Conservation (phyloP, 768 basidiomycete genomes). For the Collybiopsis confluens region DNA sequence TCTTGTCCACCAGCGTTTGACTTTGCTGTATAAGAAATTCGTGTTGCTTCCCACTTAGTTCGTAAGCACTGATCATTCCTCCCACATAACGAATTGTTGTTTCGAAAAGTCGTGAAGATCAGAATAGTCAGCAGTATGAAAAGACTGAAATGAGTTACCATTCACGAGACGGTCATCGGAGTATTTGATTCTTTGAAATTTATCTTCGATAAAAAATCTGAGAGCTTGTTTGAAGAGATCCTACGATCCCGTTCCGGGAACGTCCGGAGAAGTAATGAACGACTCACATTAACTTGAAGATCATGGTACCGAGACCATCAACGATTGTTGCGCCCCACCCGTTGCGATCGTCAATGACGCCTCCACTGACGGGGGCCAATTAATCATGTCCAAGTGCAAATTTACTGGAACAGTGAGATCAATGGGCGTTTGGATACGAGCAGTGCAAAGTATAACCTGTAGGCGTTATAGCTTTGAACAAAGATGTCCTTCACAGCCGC, state of each 20-base stretch:
- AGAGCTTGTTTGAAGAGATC: slow-evolving; percentile 42
- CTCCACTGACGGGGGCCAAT: slow-evolving; percentile 12
- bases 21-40: slow-evolving; percentile 41
- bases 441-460: slow-evolving; percentile 26
- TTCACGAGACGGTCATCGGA: slow-evolving; percentile 33
- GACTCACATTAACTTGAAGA: slow-evolving; percentile 35
- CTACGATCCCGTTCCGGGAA: slow-evolving; percentile 12
- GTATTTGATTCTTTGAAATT: slow-evolving; percentile 40
- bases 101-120: slow-evolving; percentile 40
- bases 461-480: slow-evolving; percentile 37
- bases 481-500: slow-evolving; percentile 38
- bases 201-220: slow-evolving; percentile 29
- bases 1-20: slow-evolving; percentile 37
- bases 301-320: slow-evolving; percentile 45
- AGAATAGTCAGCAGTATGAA: neutral
- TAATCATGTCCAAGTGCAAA: slow-evolving; percentile 51
- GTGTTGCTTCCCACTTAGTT: slow-evolving; percentile 41
- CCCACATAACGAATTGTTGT: slow-evolving; percentile 52
- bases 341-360: slow-evolving; percentile 10
- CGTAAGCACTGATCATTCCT: slow-evolving; percentile 44
- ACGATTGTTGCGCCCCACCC: slow-evolving; percentile 24
- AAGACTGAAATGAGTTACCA: neutral
- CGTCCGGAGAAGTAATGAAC: neutral
- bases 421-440: neutral
- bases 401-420: slow-evolving; percentile 20